phyloP scores from a whole-genome alignment of 768 basidiomycete species.

The Paxillus involutus region DNA sequence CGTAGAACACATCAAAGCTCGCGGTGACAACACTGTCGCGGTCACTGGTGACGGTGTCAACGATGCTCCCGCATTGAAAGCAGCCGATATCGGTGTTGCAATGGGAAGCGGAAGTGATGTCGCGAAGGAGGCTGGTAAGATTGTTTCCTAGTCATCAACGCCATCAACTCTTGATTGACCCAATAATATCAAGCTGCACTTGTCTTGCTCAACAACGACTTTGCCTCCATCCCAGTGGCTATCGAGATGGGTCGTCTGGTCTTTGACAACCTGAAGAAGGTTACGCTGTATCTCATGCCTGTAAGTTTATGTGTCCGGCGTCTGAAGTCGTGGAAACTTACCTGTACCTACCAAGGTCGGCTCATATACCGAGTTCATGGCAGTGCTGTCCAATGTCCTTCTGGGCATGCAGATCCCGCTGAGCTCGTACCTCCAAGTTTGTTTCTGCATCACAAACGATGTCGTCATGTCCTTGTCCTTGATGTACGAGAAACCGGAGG shows the following conservation, averaged over 20 bases:
- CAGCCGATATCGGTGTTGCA: conserved; percentile 55
- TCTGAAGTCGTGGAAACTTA: background rate
- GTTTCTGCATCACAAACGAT: conserved; percentile 55
- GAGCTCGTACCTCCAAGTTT: conserved; percentile 53
- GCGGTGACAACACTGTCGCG: conserved; percentile 50
- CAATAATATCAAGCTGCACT: conserved; percentile 33
- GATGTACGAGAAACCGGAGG: conserved; percentile 53
- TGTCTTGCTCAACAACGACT: conserved; percentile 58
- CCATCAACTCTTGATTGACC: background rate
- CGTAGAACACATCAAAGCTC: conserved; percentile 49
- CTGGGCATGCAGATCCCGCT: conserved; percentile 60
- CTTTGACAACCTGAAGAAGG: conserved; percentile 59
- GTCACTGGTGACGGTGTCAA: conserved; percentile 61
- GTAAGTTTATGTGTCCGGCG: conserved; percentile 18
- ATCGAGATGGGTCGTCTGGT: conserved; percentile 60
- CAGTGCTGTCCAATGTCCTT: conserved; percentile 54
- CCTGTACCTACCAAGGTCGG: conserved; percentile 36
- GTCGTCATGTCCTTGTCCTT: conserved; percentile 51
- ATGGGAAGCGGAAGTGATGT: conserved; percentile 51
- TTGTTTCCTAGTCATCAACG: background rate
- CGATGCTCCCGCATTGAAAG: conserved; percentile 51
- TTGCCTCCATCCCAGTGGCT: conserved; percentile 56
- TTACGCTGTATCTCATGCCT: conserved; percentile 46
- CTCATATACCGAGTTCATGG: conserved; percentile 59
- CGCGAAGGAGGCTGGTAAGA: conserved; percentile 54